Base-by-base conservation (phyloP, 2,329 filamentous ascomycete genomes). In the Aspergillus sergii region DNA sequence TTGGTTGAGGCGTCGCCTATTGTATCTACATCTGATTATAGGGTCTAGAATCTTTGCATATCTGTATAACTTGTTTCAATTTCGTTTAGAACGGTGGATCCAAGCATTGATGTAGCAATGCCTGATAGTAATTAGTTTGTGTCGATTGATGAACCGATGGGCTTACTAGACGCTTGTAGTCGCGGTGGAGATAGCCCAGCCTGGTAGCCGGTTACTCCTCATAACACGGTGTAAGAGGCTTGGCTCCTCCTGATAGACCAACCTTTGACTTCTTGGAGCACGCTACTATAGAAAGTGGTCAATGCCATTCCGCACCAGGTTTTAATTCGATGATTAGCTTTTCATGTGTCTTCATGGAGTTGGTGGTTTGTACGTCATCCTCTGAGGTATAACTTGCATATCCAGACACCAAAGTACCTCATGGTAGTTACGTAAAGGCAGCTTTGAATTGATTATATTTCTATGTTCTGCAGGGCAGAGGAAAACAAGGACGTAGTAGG, bases 11-110 rank as follows among this genome's bases (percentile, higher is more conserved):
- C 63, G 67, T 73, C 64, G 63, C 64, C 59, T 64, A 62, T 62
- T 69, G 67, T 71, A 68, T 69, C 61, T 65, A 68, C 58, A 56
- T 59, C 45, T 59, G 58, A 53, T 69, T 68, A 34, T 66, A 66
- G 59, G 62, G 28, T 60, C 64, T 63, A 64, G 61, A 60, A 65
- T 64, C 63, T 55, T 55, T 58, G 43, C 56, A 45, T 57, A 60
- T 65, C 57, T 59, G 57, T 51, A 59, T 28, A 48, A 39, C 32
- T 30, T 59, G 7, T 45, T 21, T 56, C 39, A 11, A 28, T 56
- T 43, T 30, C n/a, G 41, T 26, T 23, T 16, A 28, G 41, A 41
- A 26, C 2, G 51, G 34, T 61, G 54, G 59, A 61, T 39, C 54
- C 19, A 30, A 30, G 16, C 14, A 51, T 32, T 11, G 32, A 10